These are phyloP conservation scores for Tarenaya hassleriana DNA, from an alignment of 345 rosid species.

Conservation along the genomic window DNA sequence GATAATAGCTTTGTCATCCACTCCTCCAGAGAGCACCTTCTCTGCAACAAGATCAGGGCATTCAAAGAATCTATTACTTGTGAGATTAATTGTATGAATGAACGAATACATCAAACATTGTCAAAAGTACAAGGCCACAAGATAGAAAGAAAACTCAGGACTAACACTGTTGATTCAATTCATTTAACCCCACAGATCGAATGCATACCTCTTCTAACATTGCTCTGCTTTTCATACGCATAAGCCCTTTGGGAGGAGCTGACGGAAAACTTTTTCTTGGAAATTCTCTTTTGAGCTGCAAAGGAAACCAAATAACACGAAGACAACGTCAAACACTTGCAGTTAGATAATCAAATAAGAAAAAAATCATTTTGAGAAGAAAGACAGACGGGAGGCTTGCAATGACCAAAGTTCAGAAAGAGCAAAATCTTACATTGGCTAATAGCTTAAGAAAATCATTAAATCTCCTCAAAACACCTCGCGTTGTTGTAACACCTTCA, in stretches of 20 bases:
- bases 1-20: constrained; percentile 93
- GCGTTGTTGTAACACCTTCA: constrained; percentile 65
- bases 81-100: constrained; percentile 15
- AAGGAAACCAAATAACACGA: constrained; percentile 23
- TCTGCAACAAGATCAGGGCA: constrained; percentile 54
- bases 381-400: constrained; percentile 2
- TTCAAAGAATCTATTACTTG: constrained; percentile 1
- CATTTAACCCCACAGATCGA: constrained; percentile 16
- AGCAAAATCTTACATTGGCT: constrained; percentile 55
- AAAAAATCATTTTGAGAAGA: neutral
- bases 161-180: constrained; percentile 9
- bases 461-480: constrained; percentile 85
- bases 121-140: constrained; percentile 18
- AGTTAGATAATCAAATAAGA: constrained; percentile 10
- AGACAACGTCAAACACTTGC: constrained; percentile 4
- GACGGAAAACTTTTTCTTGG: constrained; percentile 75
- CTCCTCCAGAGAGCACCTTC: constrained; percentile 91
- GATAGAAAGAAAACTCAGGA: constrained; percentile 3
- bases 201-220: constrained; percentile 86
- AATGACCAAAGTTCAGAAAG: neutral
- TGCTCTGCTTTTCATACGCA: constrained; percentile 83
- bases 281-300: constrained; percentile 73
- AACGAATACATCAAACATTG: neutral
- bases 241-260: constrained; percentile 91
- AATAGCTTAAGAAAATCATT: constrained; percentile 85